A percentile compares a stretch with the other conserved stretches of the same genome.
Conservation (phyloP, 2,329 filamentous ascomycete species). For the Fusarium sp. region DNA sequence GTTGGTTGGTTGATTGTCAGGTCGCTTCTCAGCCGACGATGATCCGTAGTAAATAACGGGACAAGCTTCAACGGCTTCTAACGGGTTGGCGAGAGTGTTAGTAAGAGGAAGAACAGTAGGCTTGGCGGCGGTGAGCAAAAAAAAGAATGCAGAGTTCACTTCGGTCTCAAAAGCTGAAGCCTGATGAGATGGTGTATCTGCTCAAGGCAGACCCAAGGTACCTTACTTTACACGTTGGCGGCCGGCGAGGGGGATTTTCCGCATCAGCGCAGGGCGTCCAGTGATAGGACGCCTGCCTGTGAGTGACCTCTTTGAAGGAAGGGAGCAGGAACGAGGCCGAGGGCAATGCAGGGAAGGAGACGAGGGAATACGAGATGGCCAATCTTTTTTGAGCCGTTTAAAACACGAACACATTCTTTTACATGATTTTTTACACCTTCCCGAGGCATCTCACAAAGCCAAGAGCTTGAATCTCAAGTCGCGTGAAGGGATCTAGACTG, state of each 20-base stretch:
- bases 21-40: slow-evolving; percentile 22
- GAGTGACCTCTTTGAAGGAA: neutral
- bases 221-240: neutral
- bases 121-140: neutral
- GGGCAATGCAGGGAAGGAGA: neutral
- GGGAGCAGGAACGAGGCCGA: slow-evolving; percentile 5
- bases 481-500: slow-evolving; percentile 10
- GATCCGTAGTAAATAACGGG: slow-evolving; percentile 11
- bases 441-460: neutral
- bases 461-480: neutral
- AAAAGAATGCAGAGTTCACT: neutral
- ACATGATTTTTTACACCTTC: neutral
- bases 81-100: neutral
- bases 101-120: neutral
- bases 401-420: neutral
- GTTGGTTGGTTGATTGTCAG: slow-evolving; percentile 14
- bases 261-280: slow-evolving; percentile 3
- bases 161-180: neutral
- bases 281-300: slow-evolving; percentile 15
- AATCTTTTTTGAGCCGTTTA: neutral
- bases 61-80: slow-evolving; percentile 9
- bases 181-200: neutral
- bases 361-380: neutral
- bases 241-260: slow-evolving; percentile 24
- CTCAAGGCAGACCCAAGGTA: neutral